These are phyloP conservation scores for Syzygium grande DNA, from an alignment of 345 rosid species.

Conservation along the genomic window DNA sequence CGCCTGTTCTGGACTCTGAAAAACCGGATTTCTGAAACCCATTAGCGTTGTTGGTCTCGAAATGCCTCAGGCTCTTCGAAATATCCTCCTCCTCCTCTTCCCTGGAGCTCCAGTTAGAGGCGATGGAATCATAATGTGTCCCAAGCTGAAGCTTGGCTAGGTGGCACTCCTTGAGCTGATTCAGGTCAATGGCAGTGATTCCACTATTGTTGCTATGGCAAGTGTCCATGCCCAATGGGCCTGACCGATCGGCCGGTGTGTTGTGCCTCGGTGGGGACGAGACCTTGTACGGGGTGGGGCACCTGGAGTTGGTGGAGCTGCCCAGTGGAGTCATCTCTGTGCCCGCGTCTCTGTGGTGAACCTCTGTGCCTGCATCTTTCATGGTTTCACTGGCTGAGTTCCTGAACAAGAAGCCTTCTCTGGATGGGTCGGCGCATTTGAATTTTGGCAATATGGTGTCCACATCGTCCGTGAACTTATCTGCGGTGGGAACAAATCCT, in stretches of 20 bases:
- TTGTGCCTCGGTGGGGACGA: constrained; percentile 86
- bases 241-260: constrained; percentile 87
- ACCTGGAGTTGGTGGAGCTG: constrained; percentile 74
- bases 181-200: constrained; percentile 30
- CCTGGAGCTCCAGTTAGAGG: constrained; percentile 1
- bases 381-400: constrained; percentile 29
- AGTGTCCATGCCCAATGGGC: constrained; percentile 47
- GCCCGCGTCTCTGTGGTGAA: constrained; percentile 66
- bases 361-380: constrained; percentile 40
- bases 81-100: constrained; percentile 1
- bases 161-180: constrained; percentile 59
- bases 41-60: constrained; percentile 29
- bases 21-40: constrained; percentile 32
- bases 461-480: constrained; percentile 70
- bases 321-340: constrained; percentile 94
- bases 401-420: constrained; percentile 71
- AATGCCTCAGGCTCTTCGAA: constrained; percentile 39
- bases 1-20: constrained; percentile 38
- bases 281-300: constrained; percentile 63
- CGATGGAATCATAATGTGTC: not conserved
- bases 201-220: constrained; percentile 8
- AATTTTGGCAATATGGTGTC: constrained; percentile 43
- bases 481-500: constrained; percentile 23
- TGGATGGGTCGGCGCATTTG: constrained; percentile 45
- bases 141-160: constrained; percentile 38